These are phyloP conservation scores for Raphidocelis subcapitata DNA, from an alignment of 139 green algal genomes.

Conservation along the genomic window DNA sequence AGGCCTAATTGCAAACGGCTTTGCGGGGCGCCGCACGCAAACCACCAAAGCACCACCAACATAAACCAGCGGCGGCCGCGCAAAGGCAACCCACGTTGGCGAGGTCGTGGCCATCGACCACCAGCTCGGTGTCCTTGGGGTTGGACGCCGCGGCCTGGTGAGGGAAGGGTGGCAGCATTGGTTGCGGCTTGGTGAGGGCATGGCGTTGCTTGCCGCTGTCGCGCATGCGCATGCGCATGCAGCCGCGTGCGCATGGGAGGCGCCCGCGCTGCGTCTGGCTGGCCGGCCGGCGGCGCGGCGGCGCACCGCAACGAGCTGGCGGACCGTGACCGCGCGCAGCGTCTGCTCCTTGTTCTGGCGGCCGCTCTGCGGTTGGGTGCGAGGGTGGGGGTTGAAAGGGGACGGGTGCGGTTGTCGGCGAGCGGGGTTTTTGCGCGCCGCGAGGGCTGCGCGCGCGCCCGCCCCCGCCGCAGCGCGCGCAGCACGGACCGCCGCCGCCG, in stretches of 20 bases:
- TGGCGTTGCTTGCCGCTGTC: no score
- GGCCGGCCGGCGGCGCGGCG: no score
- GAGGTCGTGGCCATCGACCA: slow-evolving; percentile 41
- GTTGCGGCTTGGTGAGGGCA: no score
- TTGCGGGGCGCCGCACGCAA: no score
- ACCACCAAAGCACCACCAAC: no score
- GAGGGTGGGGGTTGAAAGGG: not conserved
- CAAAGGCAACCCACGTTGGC: slow-evolving; percentile 28
- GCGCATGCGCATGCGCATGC: no score
- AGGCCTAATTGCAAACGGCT: no score
- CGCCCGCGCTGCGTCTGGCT: no score
- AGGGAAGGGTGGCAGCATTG: no score
- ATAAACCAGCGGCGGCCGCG: not conserved
- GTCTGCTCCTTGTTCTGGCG: slow-evolving; percentile 36
- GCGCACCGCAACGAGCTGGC: slow-evolving; percentile 56
- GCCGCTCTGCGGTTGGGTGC: not conserved
- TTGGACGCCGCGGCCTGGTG: slow-evolving; percentile 17
- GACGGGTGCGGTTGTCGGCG: not conserved
- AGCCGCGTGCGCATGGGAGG: no score
- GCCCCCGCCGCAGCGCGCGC: not conserved
- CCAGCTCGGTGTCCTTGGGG: slow-evolving; percentile 33
- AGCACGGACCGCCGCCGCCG: not conserved
- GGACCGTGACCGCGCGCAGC: slow-evolving; percentile 63
- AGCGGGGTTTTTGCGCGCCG: not conserved
- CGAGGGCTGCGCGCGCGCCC: slow-evolving; percentile 1